Evolutionary conservation across 306 rosid species (phyloP).

Genomic region (Cicer judaicum): DNA sequence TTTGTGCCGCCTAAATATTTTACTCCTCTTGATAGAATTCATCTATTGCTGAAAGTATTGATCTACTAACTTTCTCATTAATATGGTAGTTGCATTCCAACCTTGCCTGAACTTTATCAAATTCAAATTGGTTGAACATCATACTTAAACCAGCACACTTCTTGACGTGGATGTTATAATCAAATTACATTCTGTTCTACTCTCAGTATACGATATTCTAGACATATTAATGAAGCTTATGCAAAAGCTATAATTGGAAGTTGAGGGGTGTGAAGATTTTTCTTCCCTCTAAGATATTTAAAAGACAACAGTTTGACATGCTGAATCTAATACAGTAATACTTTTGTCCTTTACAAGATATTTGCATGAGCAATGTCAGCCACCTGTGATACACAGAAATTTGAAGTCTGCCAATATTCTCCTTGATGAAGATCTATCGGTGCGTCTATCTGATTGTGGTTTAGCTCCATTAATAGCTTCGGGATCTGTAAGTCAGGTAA

Average conservation of each 20-base stretch:
- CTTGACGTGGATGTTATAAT: background rate
- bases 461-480: slow-evolving; percentile 88
- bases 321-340: slow-evolving; percentile 37
- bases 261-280: background rate
- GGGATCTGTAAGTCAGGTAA: slow-evolving; percentile 95
- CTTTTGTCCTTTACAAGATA: slow-evolving; percentile 62
- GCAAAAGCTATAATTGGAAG: background rate
- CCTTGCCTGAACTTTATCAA: too few species aligned
- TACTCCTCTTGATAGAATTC: too few species aligned
- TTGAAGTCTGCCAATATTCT: slow-evolving; percentile 93
- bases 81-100: too few species aligned
- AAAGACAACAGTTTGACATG: slow-evolving; percentile 25
- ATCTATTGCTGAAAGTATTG: too few species aligned
- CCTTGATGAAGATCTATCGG: slow-evolving; percentile 80
- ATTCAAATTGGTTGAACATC: too few species aligned
- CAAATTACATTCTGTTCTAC: background rate
- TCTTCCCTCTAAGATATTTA: background rate
- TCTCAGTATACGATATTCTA: background rate
- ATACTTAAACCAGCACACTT: too few species aligned
- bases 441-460: slow-evolving; percentile 91
- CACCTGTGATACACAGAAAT: slow-evolving; percentile 85
- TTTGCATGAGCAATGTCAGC: slow-evolving; percentile 88
- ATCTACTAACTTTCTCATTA: too few species aligned
- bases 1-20: background rate
- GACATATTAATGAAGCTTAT: background rate